Conservation (phyloP, 371 early-diverging fungal species). For the Mortierella polycephala region DNA sequence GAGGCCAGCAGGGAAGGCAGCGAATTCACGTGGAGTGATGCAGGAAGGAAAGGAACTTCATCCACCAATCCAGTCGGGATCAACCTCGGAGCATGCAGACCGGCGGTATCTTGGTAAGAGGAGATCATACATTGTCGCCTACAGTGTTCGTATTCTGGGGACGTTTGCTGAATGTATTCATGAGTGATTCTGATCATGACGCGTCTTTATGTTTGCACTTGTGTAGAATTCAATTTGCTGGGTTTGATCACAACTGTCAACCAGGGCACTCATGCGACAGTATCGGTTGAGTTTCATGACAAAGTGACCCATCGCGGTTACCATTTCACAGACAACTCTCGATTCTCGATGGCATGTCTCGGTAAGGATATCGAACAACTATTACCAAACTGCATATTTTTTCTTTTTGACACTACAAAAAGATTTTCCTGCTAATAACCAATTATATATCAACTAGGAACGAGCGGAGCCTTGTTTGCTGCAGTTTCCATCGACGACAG, state of each 20-base stretch:
- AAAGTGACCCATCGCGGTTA: slow-evolving; percentile 77
- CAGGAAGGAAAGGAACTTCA: slow-evolving; percentile 42
- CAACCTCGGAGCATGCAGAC: slow-evolving; percentile 67
- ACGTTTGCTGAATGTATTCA: too few species aligned
- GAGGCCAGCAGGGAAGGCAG: slow-evolving; percentile 14
- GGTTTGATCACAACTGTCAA: slow-evolving; percentile 82
- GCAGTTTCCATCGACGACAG: slow-evolving; percentile 58
- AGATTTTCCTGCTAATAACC: neutral
- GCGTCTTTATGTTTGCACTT: neutral
- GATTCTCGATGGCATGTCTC: slow-evolving; percentile 81
- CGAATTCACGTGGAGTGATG: slow-evolving; percentile 6
- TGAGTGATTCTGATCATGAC: neutral
- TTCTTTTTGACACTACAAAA: neutral
- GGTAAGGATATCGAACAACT: slow-evolving; percentile 16
- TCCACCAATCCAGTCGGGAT: slow-evolving; percentile 64
- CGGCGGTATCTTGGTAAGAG: slow-evolving; percentile 73
- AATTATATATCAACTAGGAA: slow-evolving; percentile 37
- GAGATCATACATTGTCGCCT: too few species aligned
- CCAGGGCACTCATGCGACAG: slow-evolving; percentile 69
- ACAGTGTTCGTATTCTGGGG: too few species aligned
- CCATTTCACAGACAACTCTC: slow-evolving; percentile 82
- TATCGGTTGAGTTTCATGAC: slow-evolving; percentile 91
- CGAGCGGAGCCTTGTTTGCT: slow-evolving; percentile 82
- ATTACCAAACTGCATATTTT: neutral
- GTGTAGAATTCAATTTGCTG: slow-evolving; percentile 80